Percentiles rank a stretch among this genome's conserved stretches.
phyloP scores from a whole-genome alignment of 257 asterid species.

The Nicotiana paniculata region DNA sequence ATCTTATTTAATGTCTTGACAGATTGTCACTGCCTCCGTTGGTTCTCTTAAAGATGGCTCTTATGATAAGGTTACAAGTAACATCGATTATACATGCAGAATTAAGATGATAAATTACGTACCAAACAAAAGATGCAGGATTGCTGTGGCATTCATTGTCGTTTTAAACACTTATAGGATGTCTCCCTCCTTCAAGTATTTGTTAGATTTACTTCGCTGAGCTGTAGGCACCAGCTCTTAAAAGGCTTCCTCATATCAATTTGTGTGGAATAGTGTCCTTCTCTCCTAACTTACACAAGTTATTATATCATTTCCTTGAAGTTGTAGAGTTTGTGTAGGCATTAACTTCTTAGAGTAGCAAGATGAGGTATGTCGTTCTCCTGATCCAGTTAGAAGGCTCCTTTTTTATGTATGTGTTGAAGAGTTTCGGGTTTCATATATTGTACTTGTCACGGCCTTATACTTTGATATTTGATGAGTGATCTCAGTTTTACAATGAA shows the following conservation, averaged over 20 bases:
- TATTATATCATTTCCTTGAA: not conserved
- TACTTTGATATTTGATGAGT: not conserved
- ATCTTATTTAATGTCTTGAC: not conserved
- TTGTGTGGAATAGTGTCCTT: not conserved
- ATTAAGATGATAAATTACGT: not conserved
- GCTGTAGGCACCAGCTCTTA: not conserved
- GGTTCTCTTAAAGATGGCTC: not conserved
- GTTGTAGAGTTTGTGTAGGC: not conserved
- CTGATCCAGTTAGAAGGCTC: not conserved
- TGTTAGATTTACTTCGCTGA: not conserved
- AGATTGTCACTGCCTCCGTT: not conserved
- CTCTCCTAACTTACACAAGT: not conserved
- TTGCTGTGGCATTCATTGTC: not conserved
- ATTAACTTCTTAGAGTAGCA: not conserved
- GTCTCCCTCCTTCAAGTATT: not conserved
- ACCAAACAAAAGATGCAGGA: not conserved
- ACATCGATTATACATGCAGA: not conserved
- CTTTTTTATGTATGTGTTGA: not conserved
- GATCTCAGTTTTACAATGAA: not conserved
- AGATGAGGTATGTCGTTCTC: not conserved
- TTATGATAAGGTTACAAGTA: not conserved
- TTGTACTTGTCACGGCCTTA: not conserved
- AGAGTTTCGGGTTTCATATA: not conserved
- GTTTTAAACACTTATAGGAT: not conserved
- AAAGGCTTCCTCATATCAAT: not conserved